Evolutionary conservation across 768 basidiomycete species (phyloP), one percentile per base, ranked within the genome.

Genomic region (Hysterangium stoloniferum): DNA sequence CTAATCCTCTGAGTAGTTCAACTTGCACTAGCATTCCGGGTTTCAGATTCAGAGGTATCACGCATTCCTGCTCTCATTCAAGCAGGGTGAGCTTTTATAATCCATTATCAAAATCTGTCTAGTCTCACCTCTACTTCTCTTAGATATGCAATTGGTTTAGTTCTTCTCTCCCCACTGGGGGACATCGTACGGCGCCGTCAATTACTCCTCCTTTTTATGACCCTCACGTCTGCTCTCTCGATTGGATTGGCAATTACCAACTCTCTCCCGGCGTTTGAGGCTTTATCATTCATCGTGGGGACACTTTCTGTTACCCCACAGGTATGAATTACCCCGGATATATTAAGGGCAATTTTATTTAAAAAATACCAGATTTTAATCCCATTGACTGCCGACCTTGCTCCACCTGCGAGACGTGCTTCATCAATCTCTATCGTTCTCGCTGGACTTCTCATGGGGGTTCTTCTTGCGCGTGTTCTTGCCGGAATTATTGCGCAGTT

Each of bases 361-460:
- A n/a, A n/a, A n/a, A n/a, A n/a, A n/a, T n/a, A n/a, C n/a, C n/a
- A n/a, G n/a, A 64, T 69, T 35, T 56, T 68, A 51, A 66, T 76
- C 3, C 72, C 75, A 1, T 61, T 76, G 42, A 69, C 71, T 4
- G 74, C 68, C 7, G 75, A 76, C 55, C 62, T 75, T 4, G 69
- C 73, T 0, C 62, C 66, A 1, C 59, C 61, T 5, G 56, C 68
- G 11, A 61, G 62, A 3, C 60, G 72, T 6, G 71, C 60, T 25
- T 61, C 56, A 54, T 66, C 54, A 36, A 69, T 64, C 52, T 65
- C 52, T 45, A 67, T 69, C 48, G 66, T 67, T 11, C 51, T 70
- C 4, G 61, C 62, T 1, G 68, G 54, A 8, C 36, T 64, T 6
- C 36, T 65, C 9, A 52, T 62, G 6, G 63, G 63, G n/a, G 46